phyloP scores from a whole-genome alignment of 257 asterid genomes.

The Ballota nigra region DNA sequence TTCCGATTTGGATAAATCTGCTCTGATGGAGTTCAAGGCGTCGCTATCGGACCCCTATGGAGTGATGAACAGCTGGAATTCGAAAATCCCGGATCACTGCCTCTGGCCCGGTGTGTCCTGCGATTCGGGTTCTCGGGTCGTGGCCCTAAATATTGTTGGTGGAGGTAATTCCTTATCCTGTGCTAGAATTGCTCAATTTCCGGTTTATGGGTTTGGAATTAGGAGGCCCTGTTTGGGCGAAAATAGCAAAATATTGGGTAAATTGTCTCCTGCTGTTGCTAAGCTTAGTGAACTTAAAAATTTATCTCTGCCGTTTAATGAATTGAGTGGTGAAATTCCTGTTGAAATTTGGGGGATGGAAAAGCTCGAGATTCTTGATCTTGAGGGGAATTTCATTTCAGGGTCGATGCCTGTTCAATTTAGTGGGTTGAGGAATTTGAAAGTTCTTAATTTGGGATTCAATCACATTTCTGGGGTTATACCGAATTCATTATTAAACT shows the following conservation, averaged over 20 bases:
- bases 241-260: slow-evolving; percentile 48
- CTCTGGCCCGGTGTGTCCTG: slow-evolving; percentile 79
- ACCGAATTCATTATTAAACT: slow-evolving; percentile 56
- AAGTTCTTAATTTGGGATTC: slow-evolving; percentile 78
- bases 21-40: slow-evolving; percentile 72
- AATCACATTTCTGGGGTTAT: slow-evolving; percentile 62
- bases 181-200: slow-evolving; percentile 69
- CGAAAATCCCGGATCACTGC: slow-evolving; percentile 50
- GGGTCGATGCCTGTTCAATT: slow-evolving; percentile 62
- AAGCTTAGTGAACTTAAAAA: slow-evolving; percentile 62
- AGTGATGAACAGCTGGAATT: slow-evolving; percentile 64
- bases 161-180: slow-evolving; percentile 81
- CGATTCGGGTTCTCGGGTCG: slow-evolving; percentile 62
- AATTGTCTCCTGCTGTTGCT: slow-evolving; percentile 51
- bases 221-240: slow-evolving; percentile 58
- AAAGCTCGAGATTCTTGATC: slow-evolving; percentile 89
- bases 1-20: slow-evolving; percentile 74
- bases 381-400: slow-evolving; percentile 73
- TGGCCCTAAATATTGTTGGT: slow-evolving; percentile 65
- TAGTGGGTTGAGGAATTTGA: slow-evolving; percentile 62
- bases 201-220: slow-evolving; percentile 78
- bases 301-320: slow-evolving; percentile 80
- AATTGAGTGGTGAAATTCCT: slow-evolving; percentile 73
- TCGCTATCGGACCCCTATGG: slow-evolving; percentile 66
- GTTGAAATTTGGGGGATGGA: slow-evolving; percentile 73